phyloP scores from a whole-genome alignment of 768 basidiomycete genomes.

The Leccinum barrowsii region DNA sequence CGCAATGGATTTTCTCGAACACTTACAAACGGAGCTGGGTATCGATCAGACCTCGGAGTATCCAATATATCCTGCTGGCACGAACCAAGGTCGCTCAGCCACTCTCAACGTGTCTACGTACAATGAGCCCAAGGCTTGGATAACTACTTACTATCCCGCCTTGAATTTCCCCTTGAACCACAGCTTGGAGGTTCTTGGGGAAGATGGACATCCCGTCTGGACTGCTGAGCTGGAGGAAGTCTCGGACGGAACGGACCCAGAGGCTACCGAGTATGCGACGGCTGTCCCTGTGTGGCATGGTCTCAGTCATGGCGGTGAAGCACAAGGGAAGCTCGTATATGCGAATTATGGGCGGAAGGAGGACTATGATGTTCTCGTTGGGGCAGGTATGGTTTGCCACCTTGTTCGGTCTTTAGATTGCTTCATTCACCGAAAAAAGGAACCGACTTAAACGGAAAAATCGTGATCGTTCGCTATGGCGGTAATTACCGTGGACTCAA shows the following conservation, averaged over 20 bases:
- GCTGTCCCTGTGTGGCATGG: conserved; percentile 70
- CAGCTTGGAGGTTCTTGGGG: conserved; percentile 52
- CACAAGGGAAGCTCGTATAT: conserved; percentile 55
- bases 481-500: conserved; percentile 83
- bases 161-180: conserved; percentile 63
- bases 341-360: conserved; percentile 57
- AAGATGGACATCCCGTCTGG: conserved; percentile 49
- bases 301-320: conserved; percentile 60
- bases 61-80: conserved; percentile 57
- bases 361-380: conserved; percentile 61
- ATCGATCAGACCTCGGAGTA: conserved; percentile 28
- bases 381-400: too few relatives aligned
- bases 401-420: too few relatives aligned
- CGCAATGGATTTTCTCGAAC: conserved; percentile 49
- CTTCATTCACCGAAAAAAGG: too few relatives aligned
- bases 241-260: conserved; percentile 60
- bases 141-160: conserved; percentile 69
- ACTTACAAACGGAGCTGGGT: conserved; percentile 51
- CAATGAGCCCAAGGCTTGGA: conserved; percentile 50
- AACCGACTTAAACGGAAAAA: conserved; percentile 64
- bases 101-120: conserved; percentile 45
- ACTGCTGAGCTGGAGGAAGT: conserved; percentile 66
- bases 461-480: conserved; percentile 78
- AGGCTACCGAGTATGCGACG: conserved; percentile 53
- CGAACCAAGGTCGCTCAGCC: conserved; percentile 47